Conservation (phyloP, 164 flowering plant species). For the Nelumbo lutea region DNA sequence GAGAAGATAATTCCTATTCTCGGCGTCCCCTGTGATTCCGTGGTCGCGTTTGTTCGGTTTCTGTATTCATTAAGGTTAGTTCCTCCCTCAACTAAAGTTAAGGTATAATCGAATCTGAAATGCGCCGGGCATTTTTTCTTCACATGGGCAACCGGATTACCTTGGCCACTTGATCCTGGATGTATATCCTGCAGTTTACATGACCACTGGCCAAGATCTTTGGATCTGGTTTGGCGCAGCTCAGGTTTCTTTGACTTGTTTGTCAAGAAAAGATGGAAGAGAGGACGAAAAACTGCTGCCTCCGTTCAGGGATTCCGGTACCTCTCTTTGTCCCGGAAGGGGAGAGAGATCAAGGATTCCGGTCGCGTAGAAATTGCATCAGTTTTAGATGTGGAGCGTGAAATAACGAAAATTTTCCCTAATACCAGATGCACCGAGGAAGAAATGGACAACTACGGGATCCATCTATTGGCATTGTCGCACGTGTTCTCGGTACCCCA, state of each 20-base stretch:
- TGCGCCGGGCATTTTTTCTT: not conserved
- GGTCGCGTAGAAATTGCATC: too few relatives aligned
- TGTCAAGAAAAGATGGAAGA: not conserved
- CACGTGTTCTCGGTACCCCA: conserved; percentile 67
- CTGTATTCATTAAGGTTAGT: conserved; percentile 60
- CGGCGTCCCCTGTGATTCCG: conserved; percentile 83
- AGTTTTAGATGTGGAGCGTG: too few relatives aligned
- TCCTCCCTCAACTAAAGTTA: not conserved
- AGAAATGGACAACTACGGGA: conserved; percentile 61
- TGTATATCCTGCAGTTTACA: not conserved
- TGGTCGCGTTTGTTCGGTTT: conserved; percentile 55
- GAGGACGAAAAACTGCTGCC: not conserved
- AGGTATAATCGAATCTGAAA: too few relatives aligned
- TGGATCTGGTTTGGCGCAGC: not conserved
- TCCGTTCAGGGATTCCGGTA: too few relatives aligned
- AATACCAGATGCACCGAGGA: conserved; percentile 59
- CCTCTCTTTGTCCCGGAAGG: too few relatives aligned
- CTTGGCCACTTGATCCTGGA: not conserved
- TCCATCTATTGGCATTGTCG: conserved; percentile 75
- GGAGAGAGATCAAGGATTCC: too few relatives aligned
- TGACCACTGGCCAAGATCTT: not conserved
- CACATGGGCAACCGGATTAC: not conserved
- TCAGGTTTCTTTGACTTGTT: not conserved
- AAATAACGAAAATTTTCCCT: conserved; percentile 10
- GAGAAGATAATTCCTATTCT: conserved; percentile 50